Base-by-base conservation (phyloP, 352 stramenopile species). In the Phytophthora chlamydospora region DNA sequence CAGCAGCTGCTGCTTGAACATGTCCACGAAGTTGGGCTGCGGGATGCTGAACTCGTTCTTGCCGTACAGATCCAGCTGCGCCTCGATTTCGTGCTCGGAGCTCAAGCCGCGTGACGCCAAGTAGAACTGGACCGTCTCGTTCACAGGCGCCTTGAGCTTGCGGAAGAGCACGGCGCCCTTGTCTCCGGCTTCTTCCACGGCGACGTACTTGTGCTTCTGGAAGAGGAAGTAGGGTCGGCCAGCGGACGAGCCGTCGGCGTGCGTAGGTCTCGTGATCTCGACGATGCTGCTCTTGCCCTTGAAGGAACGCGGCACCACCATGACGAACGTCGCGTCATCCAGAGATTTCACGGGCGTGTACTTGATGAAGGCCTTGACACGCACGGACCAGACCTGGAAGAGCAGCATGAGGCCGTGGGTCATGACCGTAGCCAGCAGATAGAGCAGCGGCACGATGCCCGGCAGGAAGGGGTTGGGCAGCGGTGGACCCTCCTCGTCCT, bases 1-100 rank as follows among this genome's bases (percentile, higher is more conserved):
- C 10, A 99, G 73, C 16, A 98, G 66, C 77, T 99, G 98, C 76
- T 99, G 93, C 63, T 94, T 89, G 58, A 99, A 98, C 71, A 99
- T 90, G 58, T 97, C 90, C 21, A 97, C 39, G 61, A 99, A 99
- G 48, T 96, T 90, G 2, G 97, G 97, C 64, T 98, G 82, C 39
- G 96, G 91, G 60, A 99, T 98, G 58, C 89, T 90, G 52, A 98
- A 98, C 45, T 91, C 83, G 74, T 99, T 99, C 49, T 85, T 85
- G 42, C 93, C 96, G 52, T 91, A 85, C 27, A 93, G 70, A 33
- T 90, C 77, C 31, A 93, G 53, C 51, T 89, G 71, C 14, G 46
- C 21, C 33, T 78, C 66, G 5, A 86, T 73, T 1, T 75, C 69
- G 9, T 27, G 50, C n/a, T 84, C 83, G 7, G 62, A 80, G 3